Evolutionary conservation across 2,329 filamentous ascomycete genomes (phyloP), one percentile per base, ranked within the genome.

Genomic region (Fusarium falciforme): DNA sequence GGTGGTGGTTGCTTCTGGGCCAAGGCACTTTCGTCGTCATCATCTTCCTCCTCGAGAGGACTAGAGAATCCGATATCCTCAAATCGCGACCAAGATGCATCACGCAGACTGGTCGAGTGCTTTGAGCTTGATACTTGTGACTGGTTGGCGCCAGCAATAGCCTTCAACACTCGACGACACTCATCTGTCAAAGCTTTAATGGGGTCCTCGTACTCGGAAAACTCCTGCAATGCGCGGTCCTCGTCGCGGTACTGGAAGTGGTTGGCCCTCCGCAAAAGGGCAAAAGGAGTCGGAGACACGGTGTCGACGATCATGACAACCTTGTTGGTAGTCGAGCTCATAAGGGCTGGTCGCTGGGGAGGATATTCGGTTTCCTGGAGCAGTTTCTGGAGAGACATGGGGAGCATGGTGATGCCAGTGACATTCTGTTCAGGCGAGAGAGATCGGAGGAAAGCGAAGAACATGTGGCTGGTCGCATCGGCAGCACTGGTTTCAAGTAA

Each of bases 271-370:
- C 96, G 93, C 49, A 99, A 86, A 14, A 99, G 88, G 4, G 96
- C 89, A 83, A 98, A 98, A 0, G 96, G 96, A 0, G 95, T 98
- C 0, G 96, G 95, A 0, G 96, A 99, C 38, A 99, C 96, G 0
- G 92, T 91, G 76, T 98, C 94, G 22, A 99, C 96, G 73, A 98
- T 95, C 95, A 99, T 98, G 69, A 97, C 92, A 6, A 99, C 95
- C 80, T 94, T 95, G 70, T 95, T 93, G 4, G 95, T 98, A 1
- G 90, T 89, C 6, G 93, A 91, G 80, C 95, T 93, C 81, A 98
- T 88, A 38, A 98, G 86, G 0, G 89, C 87, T 11, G 95, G 94
- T 36, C 90, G 88, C 76, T 94, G 91, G 1, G 96, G 96, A 2
- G 96, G 96, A 78, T 99, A 99, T 80, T 98, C 94, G 59, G 96